A percentile compares a stretch with the other conserved stretches of the same genome.
phyloP scores from a whole-genome alignment of 306 rosid species.

The Vigna reflexopilosa region DNA sequence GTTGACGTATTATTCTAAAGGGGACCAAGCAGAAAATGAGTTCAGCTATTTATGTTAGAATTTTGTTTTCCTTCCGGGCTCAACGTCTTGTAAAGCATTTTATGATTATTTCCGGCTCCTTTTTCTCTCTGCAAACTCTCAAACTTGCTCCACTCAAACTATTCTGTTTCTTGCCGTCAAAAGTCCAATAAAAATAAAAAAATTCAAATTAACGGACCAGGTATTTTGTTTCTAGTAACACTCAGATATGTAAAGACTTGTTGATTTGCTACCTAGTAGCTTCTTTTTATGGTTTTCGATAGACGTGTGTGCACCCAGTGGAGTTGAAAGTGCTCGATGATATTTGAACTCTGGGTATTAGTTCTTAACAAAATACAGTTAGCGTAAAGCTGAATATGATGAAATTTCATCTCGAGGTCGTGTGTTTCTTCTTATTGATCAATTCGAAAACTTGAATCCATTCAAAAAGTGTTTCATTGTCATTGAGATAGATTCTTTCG shows the following conservation, averaged over 20 bases:
- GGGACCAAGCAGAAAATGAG: constrained; percentile 37
- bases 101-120: constrained; percentile 1
- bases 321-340: not conserved
- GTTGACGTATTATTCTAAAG: constrained; percentile 5
- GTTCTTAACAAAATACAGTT: not conserved
- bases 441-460: not conserved
- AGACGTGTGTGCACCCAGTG: not conserved
- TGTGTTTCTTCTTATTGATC: not conserved
- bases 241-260: not conserved
- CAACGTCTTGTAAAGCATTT: not conserved
- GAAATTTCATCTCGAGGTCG: not conserved
- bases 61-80: not conserved
- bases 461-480: no score
- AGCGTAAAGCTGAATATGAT: not conserved
- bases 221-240: not conserved
- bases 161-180: not conserved
- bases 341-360: not conserved
- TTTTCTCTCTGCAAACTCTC: not conserved
- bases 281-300: not conserved
- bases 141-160: not conserved
- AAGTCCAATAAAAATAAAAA: constrained; percentile 1
- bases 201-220: not conserved
- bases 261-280: not conserved
- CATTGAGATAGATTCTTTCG: not conserved
- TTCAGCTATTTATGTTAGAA: constrained; percentile 26